Conservation (phyloP, 1,139 yeast genomes). For the Hansenula sp. region DNA sequence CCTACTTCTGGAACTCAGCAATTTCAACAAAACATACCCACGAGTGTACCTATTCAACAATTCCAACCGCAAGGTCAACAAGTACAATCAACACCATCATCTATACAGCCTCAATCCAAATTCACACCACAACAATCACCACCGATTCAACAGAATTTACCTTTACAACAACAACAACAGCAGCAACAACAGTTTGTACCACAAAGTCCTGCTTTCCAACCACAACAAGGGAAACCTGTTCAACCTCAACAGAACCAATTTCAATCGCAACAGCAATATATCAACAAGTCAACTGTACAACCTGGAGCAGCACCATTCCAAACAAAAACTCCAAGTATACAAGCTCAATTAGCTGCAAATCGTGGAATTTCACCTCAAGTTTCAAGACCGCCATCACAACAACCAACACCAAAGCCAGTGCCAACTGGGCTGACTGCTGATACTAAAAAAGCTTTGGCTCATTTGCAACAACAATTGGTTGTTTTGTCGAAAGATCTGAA, state of each 20-base stretch:
- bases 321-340: conserved; percentile 30
- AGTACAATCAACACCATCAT: neutral
- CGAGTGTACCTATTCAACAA: neutral
- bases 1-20: conserved; percentile 1
- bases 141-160: neutral
- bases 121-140: neutral
- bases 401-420: conserved; percentile 6
- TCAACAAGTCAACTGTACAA: neutral
- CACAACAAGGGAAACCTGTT: neutral
- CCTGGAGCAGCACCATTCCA: conserved; percentile 1
- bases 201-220: neutral
- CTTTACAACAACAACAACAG: conserved; percentile 4
- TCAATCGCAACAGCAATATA: conserved; percentile 2
- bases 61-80: no score
- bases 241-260: no score
- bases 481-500: conserved; percentile 60
- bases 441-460: conserved; percentile 59
- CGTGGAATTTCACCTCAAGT: conserved; percentile 27
- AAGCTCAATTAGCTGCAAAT: conserved; percentile 52
- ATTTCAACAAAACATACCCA: no score
- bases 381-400: conserved; percentile 13
- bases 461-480: conserved; percentile 68
- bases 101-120: neutral
- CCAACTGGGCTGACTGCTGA: conserved; percentile 40
- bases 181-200: conserved; percentile 1